Base-by-base conservation (phyloP, 73 alveolate genomes). In the Paramecium biaurelia region DNA sequence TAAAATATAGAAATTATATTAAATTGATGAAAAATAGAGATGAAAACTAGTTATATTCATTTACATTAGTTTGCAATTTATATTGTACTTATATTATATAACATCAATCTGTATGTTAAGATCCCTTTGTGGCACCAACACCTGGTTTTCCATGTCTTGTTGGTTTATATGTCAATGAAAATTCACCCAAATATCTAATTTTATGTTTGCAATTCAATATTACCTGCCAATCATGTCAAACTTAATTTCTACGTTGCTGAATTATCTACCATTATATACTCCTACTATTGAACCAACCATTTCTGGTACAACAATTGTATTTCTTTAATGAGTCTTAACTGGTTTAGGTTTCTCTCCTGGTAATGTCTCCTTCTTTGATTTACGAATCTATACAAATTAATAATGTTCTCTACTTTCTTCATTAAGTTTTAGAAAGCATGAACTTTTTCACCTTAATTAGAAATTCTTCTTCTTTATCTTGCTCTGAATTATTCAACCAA, bases 311-410 rank as follows among this genome's bases (percentile, higher is more conserved):
- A 97, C 98, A 86, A 97, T 95, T 56, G 97, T 88, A 93, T 97
- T 95, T 97, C 99, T 96, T 93, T 96, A 95, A 94, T 97, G 99
- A 74, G 99, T 97, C 94, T 95, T 97, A 63, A 97, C 98, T 28
- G 99, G 96, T 92, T 96, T 95, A 47, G 99, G 99, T 92, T 97
- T 97, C 88, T 97, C 99, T 72, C 99, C 99, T 84, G 93, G 94
- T 21, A 95, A 95, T 95, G 94, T 24, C 57, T 96, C 95, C 57
- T 93, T 95, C 96, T 96, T 96, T 11, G 92, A 38, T 43, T 49
- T 89, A 70, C 94, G 76, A 45, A 89, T 82, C 94, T 89, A 38
- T 35, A 42, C 6, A 32, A 34, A 15, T 72, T 32, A 59, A 38
- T 43, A 43, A 15, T 72, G 12, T 20, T 38, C 18, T 79, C 12